Percentiles rank a stretch among this genome's conserved stretches.
These are phyloP conservation scores for Trichoderma arundinaceum DNA, from an alignment of 2,329 filamentous ascomycete species.

Conservation along the genomic window DNA sequence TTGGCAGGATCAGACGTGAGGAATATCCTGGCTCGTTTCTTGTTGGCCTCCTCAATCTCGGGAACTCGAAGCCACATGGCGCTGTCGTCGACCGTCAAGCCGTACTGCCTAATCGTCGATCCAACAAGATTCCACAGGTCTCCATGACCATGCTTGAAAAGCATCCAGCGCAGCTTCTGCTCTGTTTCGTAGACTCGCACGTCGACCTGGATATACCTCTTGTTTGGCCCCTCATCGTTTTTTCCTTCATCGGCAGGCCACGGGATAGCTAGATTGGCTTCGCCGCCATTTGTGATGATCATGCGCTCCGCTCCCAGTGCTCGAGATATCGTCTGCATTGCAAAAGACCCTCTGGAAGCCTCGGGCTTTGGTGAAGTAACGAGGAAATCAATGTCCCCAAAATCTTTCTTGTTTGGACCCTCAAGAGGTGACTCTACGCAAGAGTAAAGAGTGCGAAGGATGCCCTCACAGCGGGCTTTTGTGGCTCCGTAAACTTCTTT, in stretches of 20 bases:
- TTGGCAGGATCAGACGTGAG: conserved; percentile 62
- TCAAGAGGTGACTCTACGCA: conserved; percentile 67
- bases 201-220: conserved; percentile 69
- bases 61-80: conserved; percentile 70
- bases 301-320: conserved; percentile 53
- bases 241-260: conserved; percentile 49
- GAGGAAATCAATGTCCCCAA: conserved; percentile 77
- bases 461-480: conserved; percentile 51
- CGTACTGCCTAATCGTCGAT: conserved; percentile 65
- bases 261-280: conserved; percentile 58
- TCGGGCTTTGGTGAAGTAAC: conserved; percentile 50
- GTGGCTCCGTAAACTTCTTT: conserved; percentile 60
- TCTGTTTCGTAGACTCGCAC: conserved; percentile 58
- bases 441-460: conserved; percentile 58
- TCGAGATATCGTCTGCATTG: conserved; percentile 32
- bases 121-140: conserved; percentile 72
- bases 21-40: conserved; percentile 62
- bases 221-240: not conserved
- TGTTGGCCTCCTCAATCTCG: conserved; percentile 67
- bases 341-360: conserved; percentile 41
- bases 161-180: conserved; percentile 61
- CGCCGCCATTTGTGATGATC: conserved; percentile 40
- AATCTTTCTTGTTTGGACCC: conserved; percentile 68
- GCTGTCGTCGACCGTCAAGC: conserved; percentile 67
- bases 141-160: conserved; percentile 74